These are phyloP conservation scores for Dioscorea alata DNA, from an alignment of 106 monocot genomes.

Conservation along the genomic window DNA sequence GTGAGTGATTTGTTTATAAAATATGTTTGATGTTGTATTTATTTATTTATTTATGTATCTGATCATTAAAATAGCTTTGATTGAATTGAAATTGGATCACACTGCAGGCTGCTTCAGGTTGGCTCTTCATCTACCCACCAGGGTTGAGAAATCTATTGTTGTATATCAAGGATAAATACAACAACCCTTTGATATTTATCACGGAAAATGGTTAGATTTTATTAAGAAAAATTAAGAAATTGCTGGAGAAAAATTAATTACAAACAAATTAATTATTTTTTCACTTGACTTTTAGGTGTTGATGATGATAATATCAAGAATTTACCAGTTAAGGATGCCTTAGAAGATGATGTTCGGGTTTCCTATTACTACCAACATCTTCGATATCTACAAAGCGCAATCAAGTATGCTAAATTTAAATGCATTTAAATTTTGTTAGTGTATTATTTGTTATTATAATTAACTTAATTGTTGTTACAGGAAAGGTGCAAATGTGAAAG, in stretches of 20 bases:
- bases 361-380: background rate
- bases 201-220: background rate
- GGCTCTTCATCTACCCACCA: background rate
- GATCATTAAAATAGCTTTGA: background rate
- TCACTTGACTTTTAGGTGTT: background rate
- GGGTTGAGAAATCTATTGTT: background rate
- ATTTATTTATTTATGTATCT: too few relatives aligned
- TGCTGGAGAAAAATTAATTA: too few relatives aligned
- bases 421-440: too few relatives aligned
- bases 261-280: background rate
- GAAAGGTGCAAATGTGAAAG: conserved; percentile 3
- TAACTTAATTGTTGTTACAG: conserved; percentile 3
- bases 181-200: background rate
- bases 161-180: background rate
- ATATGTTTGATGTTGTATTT: too few relatives aligned
- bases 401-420: background rate
- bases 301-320: background rate
- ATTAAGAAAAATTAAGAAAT: background rate
- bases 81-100: background rate
- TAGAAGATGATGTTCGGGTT: background rate
- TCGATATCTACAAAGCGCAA: background rate
- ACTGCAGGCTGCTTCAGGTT: background rate
- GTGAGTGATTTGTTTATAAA: background rate
- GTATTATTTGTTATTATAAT: background rate
- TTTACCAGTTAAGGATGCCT: background rate